These are phyloP conservation scores for Bacterosira constricta DNA, from an alignment of 108 stramenopile species.

Conservation along the genomic window DNA sequence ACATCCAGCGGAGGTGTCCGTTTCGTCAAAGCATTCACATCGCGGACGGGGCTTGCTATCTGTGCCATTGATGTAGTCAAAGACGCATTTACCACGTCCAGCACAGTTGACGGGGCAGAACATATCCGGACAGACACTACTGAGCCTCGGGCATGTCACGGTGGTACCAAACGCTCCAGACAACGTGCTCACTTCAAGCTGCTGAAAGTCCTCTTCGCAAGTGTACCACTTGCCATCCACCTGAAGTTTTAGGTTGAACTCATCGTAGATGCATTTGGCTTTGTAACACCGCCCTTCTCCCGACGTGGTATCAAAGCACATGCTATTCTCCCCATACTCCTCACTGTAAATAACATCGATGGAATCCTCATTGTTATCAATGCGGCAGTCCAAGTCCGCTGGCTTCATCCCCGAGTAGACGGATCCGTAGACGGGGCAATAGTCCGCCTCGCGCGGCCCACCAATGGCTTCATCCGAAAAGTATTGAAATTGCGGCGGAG, in stretches of 20 bases:
- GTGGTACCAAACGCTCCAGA: constrained; percentile 45
- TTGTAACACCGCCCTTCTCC: constrained; percentile 78
- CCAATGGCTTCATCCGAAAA: constrained; percentile 63
- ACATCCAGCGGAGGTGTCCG: constrained; percentile 77
- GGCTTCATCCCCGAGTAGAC: constrained; percentile 64
- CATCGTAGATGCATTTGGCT: constrained; percentile 62
- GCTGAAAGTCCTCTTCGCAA: constrained; percentile 78
- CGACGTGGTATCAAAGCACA: constrained; percentile 69
- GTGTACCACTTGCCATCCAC: constrained; percentile 67
- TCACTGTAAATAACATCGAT: constrained; percentile 67
- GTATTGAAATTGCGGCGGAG: constrained; percentile 66
- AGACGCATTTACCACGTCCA: constrained; percentile 80
- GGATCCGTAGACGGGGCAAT: constrained; percentile 82
- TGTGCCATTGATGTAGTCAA: constrained; percentile 45
- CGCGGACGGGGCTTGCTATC: constrained; percentile 52
- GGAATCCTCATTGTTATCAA: constrained; percentile 56
- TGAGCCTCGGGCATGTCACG: constrained; percentile 53
- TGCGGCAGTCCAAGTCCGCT: constrained; percentile 65
- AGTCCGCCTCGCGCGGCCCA: constrained; percentile 80
- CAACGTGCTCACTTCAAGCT: constrained; percentile 49
- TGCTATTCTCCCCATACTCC: constrained; percentile 68
- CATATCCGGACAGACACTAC: constrained; percentile 77
- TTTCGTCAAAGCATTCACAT: constrained; percentile 81
- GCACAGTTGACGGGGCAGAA: constrained; percentile 86
- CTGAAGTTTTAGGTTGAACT: constrained; percentile 39